Evolutionary conservation across 805 yeast species (phyloP).

Genomic region (Tetrapisispora phaffii): DNA sequence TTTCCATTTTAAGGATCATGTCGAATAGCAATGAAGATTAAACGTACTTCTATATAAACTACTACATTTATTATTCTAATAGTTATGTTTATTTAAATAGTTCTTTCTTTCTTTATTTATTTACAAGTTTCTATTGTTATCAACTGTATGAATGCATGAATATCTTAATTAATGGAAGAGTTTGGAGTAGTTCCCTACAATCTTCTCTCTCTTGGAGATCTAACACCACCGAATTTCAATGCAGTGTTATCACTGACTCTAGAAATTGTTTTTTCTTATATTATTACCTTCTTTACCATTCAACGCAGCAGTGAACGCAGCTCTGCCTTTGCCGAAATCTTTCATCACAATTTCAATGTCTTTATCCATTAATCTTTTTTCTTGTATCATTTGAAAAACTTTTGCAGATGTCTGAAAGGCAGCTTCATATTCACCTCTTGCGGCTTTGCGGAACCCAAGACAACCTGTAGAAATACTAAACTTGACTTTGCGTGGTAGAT

Average conservation of each 20-base stretch:
- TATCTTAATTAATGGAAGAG: background rate
- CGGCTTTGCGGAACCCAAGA: slow-evolving; percentile 81
- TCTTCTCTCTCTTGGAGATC: slow-evolving; percentile 76
- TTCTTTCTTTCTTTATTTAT: background rate
- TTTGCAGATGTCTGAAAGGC: slow-evolving; percentile 73
- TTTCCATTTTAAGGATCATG: slow-evolving; percentile 62
- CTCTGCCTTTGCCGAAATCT: slow-evolving; percentile 83
- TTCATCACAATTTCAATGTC: slow-evolving; percentile 68
- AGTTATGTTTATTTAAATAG: slow-evolving; percentile 1
- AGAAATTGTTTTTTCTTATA: slow-evolving; percentile 54
- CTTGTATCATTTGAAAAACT: slow-evolving; percentile 63
- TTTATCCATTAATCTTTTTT: slow-evolving; percentile 44
- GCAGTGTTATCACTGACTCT: slow-evolving; percentile 72
- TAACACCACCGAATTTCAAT: slow-evolving; percentile 86
- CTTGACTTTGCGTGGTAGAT: slow-evolving; percentile 67
- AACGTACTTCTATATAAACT: background rate
- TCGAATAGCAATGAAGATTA: slow-evolving; percentile 22
- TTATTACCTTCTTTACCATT: slow-evolving; percentile 79
- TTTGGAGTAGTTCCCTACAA: slow-evolving; percentile 32
- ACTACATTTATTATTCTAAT: background rate
- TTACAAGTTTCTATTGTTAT: slow-evolving; percentile 1
- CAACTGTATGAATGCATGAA: background rate
- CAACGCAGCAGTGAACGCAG: slow-evolving; percentile 74
- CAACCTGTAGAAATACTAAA: slow-evolving; percentile 70
- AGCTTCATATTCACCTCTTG: slow-evolving; percentile 89